These are phyloP conservation scores for Cystofilobasidium capitatum DNA, from an alignment of 768 basidiomycete genomes.

Conservation along the genomic window DNA sequence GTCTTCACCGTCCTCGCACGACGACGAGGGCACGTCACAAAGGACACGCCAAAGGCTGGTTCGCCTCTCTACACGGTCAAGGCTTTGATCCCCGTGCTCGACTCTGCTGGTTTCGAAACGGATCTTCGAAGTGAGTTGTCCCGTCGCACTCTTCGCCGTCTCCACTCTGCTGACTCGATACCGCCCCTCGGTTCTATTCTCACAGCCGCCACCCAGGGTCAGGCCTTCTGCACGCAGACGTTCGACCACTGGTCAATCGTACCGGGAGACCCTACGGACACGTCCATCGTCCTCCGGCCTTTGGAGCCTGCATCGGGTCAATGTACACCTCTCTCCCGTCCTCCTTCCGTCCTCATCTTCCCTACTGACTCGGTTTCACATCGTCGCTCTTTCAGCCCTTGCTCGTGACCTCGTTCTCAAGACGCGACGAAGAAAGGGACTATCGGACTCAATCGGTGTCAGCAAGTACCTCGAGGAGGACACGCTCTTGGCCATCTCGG, in stretches of 20 bases:
- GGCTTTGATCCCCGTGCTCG: slow-evolving; percentile 94
- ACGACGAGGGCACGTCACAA: slow-evolving; percentile 96
- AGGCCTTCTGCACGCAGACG: slow-evolving; percentile 94
- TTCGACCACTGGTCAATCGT: slow-evolving; percentile 99
- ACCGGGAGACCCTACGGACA: slow-evolving; percentile 99
- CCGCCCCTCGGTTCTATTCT: background rate
- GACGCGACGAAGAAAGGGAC: slow-evolving; percentile 88
- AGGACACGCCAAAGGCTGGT: slow-evolving; percentile 95
- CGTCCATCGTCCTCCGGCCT: slow-evolving; percentile 88
- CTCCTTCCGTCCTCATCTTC: background rate
- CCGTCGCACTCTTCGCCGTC: background rate
- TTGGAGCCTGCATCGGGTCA: slow-evolving; percentile 96
- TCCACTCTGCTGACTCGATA: background rate
- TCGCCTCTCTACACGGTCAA: slow-evolving; percentile 97
- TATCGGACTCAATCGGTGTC: slow-evolving; percentile 93
- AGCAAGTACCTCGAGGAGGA: slow-evolving; percentile 96
- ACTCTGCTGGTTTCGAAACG: slow-evolving; percentile 97
- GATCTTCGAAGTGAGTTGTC: slow-evolving; percentile 61
- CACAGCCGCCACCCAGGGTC: slow-evolving; percentile 79
- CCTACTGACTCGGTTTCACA: background rate
- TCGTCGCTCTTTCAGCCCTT: background rate
- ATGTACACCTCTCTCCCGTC: background rate
- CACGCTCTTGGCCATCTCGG: slow-evolving; percentile 71
- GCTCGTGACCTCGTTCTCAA: slow-evolving; percentile 70
- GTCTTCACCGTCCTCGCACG: slow-evolving; percentile 98